phyloP scores from a whole-genome alignment of 1,139 yeast genomes.

The Debaryomyces fabryi region DNA sequence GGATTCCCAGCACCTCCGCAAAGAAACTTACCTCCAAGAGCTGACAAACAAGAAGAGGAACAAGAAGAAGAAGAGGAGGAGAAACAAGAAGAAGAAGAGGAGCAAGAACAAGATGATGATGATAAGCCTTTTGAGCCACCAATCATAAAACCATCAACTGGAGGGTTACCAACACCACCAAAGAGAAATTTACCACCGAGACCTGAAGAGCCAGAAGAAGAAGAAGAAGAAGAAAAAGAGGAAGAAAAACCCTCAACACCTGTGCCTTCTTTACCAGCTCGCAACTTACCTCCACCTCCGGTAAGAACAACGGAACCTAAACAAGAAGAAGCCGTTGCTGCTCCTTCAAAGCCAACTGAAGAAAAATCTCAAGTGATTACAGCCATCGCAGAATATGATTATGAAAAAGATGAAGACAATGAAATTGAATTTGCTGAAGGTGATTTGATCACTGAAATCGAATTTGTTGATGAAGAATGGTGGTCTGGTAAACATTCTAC shows the following conservation, averaged over 20 bases:
- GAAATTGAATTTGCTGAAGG: conserved; percentile 70
- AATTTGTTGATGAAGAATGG: conserved; percentile 78
- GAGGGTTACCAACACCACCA: conserved; percentile 26
- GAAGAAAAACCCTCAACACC: conserved; percentile 20
- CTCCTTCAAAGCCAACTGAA: conserved; percentile 16
- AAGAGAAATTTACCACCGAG: conserved; percentile 24
- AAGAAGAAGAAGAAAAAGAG: conserved; percentile 18
- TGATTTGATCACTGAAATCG: conserved; percentile 64
- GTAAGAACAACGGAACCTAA: conserved; percentile 17
- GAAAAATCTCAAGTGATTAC: conserved; percentile 21
- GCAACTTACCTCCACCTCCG: conserved; percentile 27
- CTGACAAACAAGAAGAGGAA: conserved; percentile 1
- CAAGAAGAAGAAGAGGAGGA: neutral
- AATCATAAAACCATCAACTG: conserved; percentile 14
- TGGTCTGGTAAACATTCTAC: conserved; percentile 70
- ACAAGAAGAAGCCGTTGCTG: conserved; percentile 25
- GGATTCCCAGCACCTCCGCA: conserved; percentile 22
- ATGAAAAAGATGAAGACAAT: conserved; percentile 75
- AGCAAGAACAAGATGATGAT: neutral
- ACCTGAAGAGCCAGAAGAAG: neutral
- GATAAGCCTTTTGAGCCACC: conserved; percentile 19
- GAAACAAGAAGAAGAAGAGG: neutral
- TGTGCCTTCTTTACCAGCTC: conserved; percentile 21
- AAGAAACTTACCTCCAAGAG: conserved; percentile 20
- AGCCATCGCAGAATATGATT: conserved; percentile 69